These are phyloP conservation scores for Starmerella khaoyaiensis DNA, from an alignment of 805 yeast genomes.

Conservation along the genomic window DNA sequence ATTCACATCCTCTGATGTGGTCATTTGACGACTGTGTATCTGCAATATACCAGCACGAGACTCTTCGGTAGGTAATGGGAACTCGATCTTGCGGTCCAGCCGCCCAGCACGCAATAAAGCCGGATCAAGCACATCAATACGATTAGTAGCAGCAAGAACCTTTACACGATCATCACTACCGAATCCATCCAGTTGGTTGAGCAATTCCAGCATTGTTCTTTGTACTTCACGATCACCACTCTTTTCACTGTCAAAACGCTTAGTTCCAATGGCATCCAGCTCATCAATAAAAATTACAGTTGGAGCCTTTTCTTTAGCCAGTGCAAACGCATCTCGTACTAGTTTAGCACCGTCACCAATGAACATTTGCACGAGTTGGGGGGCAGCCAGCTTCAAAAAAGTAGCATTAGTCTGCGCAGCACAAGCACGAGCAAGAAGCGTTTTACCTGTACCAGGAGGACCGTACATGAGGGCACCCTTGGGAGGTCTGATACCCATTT, in stretches of 20 bases:
- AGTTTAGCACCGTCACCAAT: slow-evolving; percentile 98
- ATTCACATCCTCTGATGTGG: slow-evolving; percentile 72
- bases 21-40: slow-evolving; percentile 94
- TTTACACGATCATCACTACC: slow-evolving; percentile 95
- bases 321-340: slow-evolving; percentile 92
- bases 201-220: slow-evolving; percentile 95
- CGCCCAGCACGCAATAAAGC: slow-evolving; percentile 95
- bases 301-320: slow-evolving; percentile 97
- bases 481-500: slow-evolving; percentile 91
- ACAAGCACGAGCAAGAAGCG: slow-evolving; percentile 92
- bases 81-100: slow-evolving; percentile 93
- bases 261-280: slow-evolving; percentile 96
- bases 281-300: slow-evolving; percentile 96
- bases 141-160: slow-evolving; percentile 94
- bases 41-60: slow-evolving; percentile 93
- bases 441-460: slow-evolving; percentile 99
- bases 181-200: slow-evolving; percentile 95
- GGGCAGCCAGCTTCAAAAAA: slow-evolving; percentile 89
- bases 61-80: slow-evolving; percentile 95
- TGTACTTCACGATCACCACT: slow-evolving; percentile 98
- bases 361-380: slow-evolving; percentile 95
- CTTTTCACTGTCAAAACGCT: slow-evolving; percentile 92
- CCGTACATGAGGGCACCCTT: slow-evolving; percentile 98
- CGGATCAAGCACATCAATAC: slow-evolving; percentile 98
- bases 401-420: slow-evolving; percentile 99